phyloP scores from a whole-genome alignment of 495 filamentous ascomycete genomes.

The Aspergillus panamensis region DNA sequence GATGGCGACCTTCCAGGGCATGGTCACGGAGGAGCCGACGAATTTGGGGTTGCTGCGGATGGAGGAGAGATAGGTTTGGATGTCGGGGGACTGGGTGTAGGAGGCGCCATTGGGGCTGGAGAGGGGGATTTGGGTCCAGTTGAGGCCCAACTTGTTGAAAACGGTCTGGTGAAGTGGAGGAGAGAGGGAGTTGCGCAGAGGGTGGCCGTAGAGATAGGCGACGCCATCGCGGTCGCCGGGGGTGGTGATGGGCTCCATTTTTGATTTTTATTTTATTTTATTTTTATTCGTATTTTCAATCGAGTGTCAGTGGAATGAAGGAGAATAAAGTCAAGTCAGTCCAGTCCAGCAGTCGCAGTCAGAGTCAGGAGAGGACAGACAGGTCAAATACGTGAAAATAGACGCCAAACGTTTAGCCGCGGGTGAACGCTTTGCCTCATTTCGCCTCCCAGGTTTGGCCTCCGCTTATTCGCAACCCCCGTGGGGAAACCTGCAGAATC shows the following conservation, averaged over 20 bases:
- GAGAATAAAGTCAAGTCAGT: no score
- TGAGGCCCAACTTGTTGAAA: constrained; percentile 54
- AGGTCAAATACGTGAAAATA: neutral
- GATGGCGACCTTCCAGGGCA: constrained; percentile 72
- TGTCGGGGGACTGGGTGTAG: constrained; percentile 39
- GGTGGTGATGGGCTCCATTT: constrained; percentile 39
- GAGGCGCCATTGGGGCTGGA: constrained; percentile 39
- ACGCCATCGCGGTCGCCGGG: constrained; percentile 38
- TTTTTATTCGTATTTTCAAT: constrained; percentile 1
- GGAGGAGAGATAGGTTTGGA: constrained; percentile 49
- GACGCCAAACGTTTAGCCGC: constrained; percentile 4
- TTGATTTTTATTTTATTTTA: constrained; percentile 1
- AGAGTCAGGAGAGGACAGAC: neutral
- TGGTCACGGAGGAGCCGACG: constrained; percentile 66
- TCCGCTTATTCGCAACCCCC: constrained; percentile 18
- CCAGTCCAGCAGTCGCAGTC: no score
- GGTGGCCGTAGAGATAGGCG: constrained; percentile 50
- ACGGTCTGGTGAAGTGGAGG: constrained; percentile 65
- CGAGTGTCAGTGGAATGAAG: no score
- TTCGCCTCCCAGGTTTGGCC: neutral
- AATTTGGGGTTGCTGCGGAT: constrained; percentile 48
- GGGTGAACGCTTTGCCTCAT: constrained; percentile 1
- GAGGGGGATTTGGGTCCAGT: constrained; percentile 57
- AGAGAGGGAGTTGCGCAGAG: constrained; percentile 64
- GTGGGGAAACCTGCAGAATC: constrained; percentile 16